A percentile compares a stretch with the other conserved stretches of the same genome.
Evolutionary conservation across 164 flowering plant species (phyloP).

Genomic region (Kalanchoe fedtschenkoi): DNA sequence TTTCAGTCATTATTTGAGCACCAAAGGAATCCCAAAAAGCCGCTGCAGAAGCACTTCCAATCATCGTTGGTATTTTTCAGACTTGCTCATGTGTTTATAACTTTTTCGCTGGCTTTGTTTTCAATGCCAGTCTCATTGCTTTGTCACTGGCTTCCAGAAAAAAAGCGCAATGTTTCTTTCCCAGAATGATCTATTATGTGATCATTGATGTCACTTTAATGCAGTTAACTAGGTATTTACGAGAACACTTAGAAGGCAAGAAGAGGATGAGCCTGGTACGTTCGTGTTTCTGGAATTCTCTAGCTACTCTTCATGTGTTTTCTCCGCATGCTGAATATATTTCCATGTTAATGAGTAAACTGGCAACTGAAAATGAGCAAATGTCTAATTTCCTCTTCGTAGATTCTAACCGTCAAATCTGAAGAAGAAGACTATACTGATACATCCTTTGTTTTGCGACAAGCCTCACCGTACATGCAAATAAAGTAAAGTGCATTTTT

Average conservation of each 20-base stretch:
- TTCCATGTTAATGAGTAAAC: not conserved
- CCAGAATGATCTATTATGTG: not conserved
- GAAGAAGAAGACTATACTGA: slow-evolving; percentile 70
- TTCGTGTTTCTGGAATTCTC: not conserved
- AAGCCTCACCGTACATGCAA: slow-evolving; percentile 75
- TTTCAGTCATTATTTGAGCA: slow-evolving; percentile 77
- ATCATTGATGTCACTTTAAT: slow-evolving; percentile 2
- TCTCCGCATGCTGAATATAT: not conserved
- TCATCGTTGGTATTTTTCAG: slow-evolving; percentile 51
- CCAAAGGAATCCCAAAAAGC: slow-evolving; percentile 75
- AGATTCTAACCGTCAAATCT: slow-evolving; percentile 79
- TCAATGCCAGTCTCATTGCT: not conserved
- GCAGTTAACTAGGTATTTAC: slow-evolving; percentile 73
- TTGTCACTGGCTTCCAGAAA: not conserved
- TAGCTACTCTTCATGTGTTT: not conserved
- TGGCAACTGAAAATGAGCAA: not conserved
- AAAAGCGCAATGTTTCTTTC: not conserved
- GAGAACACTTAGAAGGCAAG: slow-evolving; percentile 86
- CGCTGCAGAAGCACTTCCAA: slow-evolving; percentile 74
- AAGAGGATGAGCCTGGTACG: slow-evolving; percentile 82
- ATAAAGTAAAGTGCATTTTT: slow-evolving; percentile 42
- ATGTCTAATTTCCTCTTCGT: slow-evolving; percentile 12
- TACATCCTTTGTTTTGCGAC: slow-evolving; percentile 62
- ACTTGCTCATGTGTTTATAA: not conserved
- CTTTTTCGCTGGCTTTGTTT: not conserved